Percentiles rank a stretch among this genome's conserved stretches.
phyloP scores from a whole-genome alignment of 257 asterid genomes.

The Anisodus tanguticus region DNA sequence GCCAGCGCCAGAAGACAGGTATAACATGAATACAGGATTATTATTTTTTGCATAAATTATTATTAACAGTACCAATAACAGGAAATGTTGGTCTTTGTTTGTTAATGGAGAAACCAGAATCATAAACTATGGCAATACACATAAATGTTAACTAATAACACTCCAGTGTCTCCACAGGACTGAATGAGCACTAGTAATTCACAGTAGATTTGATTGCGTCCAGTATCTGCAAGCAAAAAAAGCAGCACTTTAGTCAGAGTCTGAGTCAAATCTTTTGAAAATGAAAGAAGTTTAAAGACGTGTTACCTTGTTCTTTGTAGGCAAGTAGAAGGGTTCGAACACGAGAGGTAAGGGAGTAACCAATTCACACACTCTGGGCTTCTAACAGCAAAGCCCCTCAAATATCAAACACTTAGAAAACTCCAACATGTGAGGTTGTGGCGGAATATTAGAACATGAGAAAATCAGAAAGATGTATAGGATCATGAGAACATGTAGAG shows the following conservation, averaged over 20 bases:
- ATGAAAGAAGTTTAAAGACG: not conserved
- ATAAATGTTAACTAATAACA: not conserved
- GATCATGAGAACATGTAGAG: not conserved
- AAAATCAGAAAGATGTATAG: not conserved
- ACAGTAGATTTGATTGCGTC: slow-evolving; percentile 45
- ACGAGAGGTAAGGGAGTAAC: slow-evolving; percentile 97
- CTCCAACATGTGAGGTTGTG: not conserved
- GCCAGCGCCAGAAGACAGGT: no score
- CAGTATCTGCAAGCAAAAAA: not conserved
- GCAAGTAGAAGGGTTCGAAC: slow-evolving; percentile 88
- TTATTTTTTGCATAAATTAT: not conserved
- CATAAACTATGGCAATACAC: not conserved
- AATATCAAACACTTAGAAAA: not conserved
- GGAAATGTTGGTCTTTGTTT: not conserved
- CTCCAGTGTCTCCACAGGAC: not conserved
- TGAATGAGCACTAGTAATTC: slow-evolving; percentile 48
- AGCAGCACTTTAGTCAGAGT: not conserved
- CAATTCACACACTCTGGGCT: slow-evolving; percentile 65
- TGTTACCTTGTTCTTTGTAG: slow-evolving; percentile 85
- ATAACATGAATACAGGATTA: no score
- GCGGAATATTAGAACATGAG: not conserved
- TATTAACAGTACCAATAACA: not conserved
- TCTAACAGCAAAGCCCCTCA: slow-evolving; percentile 61
- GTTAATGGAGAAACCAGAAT: not conserved
- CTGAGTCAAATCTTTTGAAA: not conserved